Conservation (phyloP, 2,329 filamentous ascomycete species). For the Clathrospora elynae region DNA sequence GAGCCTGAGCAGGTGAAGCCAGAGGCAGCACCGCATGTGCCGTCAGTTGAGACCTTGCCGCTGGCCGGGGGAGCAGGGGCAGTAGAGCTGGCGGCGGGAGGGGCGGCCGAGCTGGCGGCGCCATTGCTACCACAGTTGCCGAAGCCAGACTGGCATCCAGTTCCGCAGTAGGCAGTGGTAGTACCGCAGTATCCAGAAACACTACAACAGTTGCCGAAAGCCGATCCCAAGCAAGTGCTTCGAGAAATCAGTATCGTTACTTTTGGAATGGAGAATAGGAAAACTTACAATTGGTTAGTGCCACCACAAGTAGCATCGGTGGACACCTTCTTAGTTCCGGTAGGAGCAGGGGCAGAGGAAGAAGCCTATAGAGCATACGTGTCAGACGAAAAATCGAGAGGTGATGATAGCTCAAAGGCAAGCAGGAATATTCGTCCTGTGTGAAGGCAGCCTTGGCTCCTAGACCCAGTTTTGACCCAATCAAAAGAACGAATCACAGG, state of each 20-base stretch:
- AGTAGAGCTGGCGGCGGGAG: slow-evolving; percentile 11
- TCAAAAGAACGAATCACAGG: background rate
- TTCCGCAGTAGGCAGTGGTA: slow-evolving; percentile 34
- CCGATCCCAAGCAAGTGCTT: slow-evolving; percentile 49
- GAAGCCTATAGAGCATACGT: slow-evolving; percentile 7
- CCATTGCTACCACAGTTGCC: slow-evolving; percentile 30
- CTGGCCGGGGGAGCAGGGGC: slow-evolving; percentile 9
- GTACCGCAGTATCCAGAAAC: slow-evolving; percentile 40
- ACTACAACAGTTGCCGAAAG: slow-evolving; percentile 54
- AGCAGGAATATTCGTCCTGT: slow-evolving; percentile 6
- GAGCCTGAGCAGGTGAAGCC: slow-evolving; percentile 51
- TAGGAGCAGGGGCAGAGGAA: slow-evolving; percentile 16
- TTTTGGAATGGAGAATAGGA: too few species aligned
- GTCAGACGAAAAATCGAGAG: slow-evolving; percentile 14
- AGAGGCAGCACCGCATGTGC: slow-evolving; percentile 26
- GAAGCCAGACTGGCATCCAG: slow-evolving; percentile 37
- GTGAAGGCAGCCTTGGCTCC: slow-evolving; percentile 4
- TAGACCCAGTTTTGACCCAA: too few species aligned
- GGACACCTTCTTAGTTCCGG: slow-evolving; percentile 41
- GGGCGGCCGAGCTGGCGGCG: slow-evolving; percentile 5
- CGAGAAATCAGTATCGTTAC: slow-evolving; percentile 3
- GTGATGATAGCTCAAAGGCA: slow-evolving; percentile 7
- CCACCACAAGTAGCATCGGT: slow-evolving; percentile 52
- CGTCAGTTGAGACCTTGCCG: slow-evolving; percentile 28
- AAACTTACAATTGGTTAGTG: slow-evolving; percentile 37